Evolutionary conservation across 164 flowering plant species (phyloP).

Genomic region (Sextonia rubra): DNA sequence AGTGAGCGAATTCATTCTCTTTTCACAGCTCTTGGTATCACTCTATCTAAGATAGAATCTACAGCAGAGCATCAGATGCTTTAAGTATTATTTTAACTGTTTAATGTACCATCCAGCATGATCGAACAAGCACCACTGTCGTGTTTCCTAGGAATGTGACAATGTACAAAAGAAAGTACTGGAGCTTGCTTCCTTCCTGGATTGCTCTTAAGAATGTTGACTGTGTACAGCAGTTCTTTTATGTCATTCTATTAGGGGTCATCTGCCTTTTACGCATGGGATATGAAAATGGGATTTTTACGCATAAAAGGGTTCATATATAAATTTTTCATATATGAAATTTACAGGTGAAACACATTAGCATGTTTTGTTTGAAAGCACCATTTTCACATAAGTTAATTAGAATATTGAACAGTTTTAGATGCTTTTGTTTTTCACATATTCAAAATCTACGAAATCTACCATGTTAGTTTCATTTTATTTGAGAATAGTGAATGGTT

Average conservation of each 20-base stretch:
- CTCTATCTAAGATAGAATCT: slow-evolving; percentile 60
- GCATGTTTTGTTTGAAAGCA: too few species aligned
- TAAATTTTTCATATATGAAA: too few species aligned
- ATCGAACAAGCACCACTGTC: slow-evolving; percentile 11
- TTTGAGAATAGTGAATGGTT: too few species aligned
- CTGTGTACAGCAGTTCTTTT: not conserved
- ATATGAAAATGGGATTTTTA: too few species aligned
- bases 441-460: too few species aligned
- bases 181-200: slow-evolving; percentile 7
- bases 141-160: not conserved
- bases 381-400: too few species aligned
- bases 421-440: too few species aligned
- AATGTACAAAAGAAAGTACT: slow-evolving; percentile 32
- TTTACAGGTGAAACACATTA: too few species aligned
- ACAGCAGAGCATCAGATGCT: slow-evolving; percentile 4
- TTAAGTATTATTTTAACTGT: slow-evolving; percentile 2
- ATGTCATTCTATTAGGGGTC: not conserved
- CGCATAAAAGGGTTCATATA: too few species aligned
- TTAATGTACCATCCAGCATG: slow-evolving; percentile 28
- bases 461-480: too few species aligned
- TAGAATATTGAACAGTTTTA: too few species aligned
- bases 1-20: slow-evolving; percentile 74
- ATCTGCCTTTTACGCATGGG: too few species aligned
- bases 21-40: slow-evolving; percentile 82
- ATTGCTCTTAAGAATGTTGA: slow-evolving; percentile 11